Percentiles rank a stretch among this genome's conserved stretches.
Evolutionary conservation across 2,329 filamentous ascomycete species (phyloP).

Genomic region (Colletotrichum noveboracense): DNA sequence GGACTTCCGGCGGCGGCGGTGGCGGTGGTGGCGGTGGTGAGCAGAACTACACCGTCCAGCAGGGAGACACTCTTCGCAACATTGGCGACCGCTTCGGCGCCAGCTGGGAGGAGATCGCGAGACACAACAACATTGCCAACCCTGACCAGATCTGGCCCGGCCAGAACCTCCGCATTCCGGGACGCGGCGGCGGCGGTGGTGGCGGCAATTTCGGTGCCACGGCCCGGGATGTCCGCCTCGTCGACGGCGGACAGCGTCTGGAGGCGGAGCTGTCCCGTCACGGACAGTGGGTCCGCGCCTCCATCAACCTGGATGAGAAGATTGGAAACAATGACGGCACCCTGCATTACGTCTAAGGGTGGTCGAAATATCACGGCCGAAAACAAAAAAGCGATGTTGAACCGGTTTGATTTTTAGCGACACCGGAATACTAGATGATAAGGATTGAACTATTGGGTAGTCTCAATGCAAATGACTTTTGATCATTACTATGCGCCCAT

Average conservation of each 20-base stretch:
- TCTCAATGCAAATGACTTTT: background rate
- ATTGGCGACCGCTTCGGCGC: conserved; percentile 38
- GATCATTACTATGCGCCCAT: background rate
- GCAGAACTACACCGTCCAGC: conserved; percentile 39
- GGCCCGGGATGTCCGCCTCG: conserved; percentile 38
- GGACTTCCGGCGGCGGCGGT: conserved; percentile 29
- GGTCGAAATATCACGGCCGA: background rate
- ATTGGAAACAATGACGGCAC: conserved; percentile 37
- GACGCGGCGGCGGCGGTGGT: conserved; percentile 23
- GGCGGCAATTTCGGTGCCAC: conserved; percentile 38
- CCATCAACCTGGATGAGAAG: conserved; percentile 37
- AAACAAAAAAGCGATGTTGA: background rate
- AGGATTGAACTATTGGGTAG: background rate
- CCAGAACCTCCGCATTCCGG: conserved; percentile 41
- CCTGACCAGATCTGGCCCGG: conserved; percentile 48
- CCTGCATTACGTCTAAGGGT: background rate
- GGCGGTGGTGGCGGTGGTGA: conserved; percentile 25
- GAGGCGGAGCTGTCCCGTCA: conserved; percentile 36
- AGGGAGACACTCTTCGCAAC: conserved; percentile 44
- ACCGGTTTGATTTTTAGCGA: background rate
- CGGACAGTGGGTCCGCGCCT: conserved; percentile 34
- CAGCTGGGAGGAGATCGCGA: conserved; percentile 43
- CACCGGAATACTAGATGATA: background rate
- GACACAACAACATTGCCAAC: conserved; percentile 43
- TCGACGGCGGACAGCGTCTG: conserved; percentile 38